These are phyloP conservation scores for Curvularia sp. DNA, from an alignment of 2,329 filamentous ascomycete species.

Conservation along the genomic window DNA sequence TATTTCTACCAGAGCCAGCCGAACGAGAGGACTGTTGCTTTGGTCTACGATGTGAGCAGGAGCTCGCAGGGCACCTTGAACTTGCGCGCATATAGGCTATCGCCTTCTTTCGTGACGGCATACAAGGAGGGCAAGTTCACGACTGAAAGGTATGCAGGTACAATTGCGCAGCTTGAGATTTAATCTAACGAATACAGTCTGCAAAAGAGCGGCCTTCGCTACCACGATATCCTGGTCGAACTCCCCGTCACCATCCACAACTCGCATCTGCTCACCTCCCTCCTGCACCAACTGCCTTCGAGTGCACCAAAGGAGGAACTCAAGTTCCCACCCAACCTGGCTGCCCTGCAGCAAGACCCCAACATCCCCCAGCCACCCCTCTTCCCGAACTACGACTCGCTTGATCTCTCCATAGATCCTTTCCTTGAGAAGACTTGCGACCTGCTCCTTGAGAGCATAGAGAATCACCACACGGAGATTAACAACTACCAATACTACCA, in stretches of 20 bases:
- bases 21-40: conserved; percentile 84
- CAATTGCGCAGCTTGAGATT: background rate
- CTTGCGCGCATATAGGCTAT: conserved; percentile 88
- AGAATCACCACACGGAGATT: conserved; percentile 96
- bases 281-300: conserved; percentile 87
- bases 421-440: conserved; percentile 99
- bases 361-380: conserved; percentile 68
- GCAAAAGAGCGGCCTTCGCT: conserved; percentile 91
- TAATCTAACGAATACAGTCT: conserved; percentile 64
- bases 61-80: conserved; percentile 91
- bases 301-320: conserved; percentile 70
- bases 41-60: conserved; percentile 94
- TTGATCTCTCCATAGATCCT: conserved; percentile 93
- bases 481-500: conserved; percentile 99
- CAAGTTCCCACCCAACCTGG: conserved; percentile 77
- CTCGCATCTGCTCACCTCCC: conserved; percentile 94
- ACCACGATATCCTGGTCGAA: conserved; percentile 92
- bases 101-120: conserved; percentile 83
- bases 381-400: conserved; percentile 84
- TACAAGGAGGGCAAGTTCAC: conserved; percentile 99
- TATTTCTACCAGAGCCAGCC: conserved; percentile 93
- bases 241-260: conserved; percentile 91
- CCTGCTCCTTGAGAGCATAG: conserved; percentile 92
- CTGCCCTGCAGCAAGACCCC: conserved; percentile 73
- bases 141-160: conserved; percentile 80